Base-by-base conservation (phyloP, 73 alveolate species). In the Paramecium bursaria region DNA sequence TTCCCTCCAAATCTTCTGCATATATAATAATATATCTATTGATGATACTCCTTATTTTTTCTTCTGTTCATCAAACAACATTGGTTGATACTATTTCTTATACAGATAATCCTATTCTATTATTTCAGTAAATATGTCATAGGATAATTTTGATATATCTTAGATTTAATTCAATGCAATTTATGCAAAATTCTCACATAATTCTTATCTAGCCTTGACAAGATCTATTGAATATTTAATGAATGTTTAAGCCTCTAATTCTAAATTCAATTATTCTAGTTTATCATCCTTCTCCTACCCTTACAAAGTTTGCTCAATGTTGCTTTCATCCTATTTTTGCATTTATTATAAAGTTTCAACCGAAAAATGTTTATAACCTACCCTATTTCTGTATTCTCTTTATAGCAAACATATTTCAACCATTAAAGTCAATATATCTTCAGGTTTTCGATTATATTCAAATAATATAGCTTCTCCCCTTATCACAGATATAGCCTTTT, bases 391-490 rank as follows among this genome's bases (percentile, higher is more conserved):
- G 35, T 75, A 75, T 50, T 75, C 88, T 75, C 79, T 47, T 21
- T 48, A 50, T 2, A 75, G 22, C 14, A 75, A 29, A 10, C 67
- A 75, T 27, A 75, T 75, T 33, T 75, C 88, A n/a, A 76, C 74
- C 49, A 33, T 75, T 5, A 50, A 75, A 1, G 50, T 35, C 19
- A 75, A 33, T 3, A 75, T 75, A 11, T 75, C 88, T 75, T 51
- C 88, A 27, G 73, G 50, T 49, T 50, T 21, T 33, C 88, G 48
- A 25, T 75, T 51, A 29, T 15, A 75, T 75, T 75, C 88, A 31
- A 75, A 75, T 33, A 75, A 75, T 19, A 75, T 49, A 51, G 77
- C 73, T 33, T 75, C 88, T 75, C 88, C 88, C 46, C 88, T 75
- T 14, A 75, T 31, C 3, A 75, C 74, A 26, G 60, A 48, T 7